Evolutionary conservation across 495 filamentous ascomycete genomes (phyloP), one percentile per base, ranked within the genome.

Genomic region (Halenospora varia): DNA sequence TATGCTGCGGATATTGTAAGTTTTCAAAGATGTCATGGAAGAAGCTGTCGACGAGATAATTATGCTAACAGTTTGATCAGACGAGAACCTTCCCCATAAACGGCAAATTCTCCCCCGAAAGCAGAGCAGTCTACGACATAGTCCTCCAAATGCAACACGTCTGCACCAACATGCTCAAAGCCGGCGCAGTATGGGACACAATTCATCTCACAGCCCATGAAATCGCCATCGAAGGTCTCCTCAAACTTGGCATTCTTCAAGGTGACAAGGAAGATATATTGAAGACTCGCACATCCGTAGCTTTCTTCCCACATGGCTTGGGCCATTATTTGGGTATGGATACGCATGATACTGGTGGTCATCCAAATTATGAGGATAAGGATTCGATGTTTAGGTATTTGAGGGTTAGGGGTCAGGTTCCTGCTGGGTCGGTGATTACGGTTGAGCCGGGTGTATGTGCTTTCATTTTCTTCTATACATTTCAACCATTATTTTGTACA

Each of bases 311-410:
- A 3, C 92, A 97, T 67, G 92, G 92, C 4, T 76, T 97, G 3
- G 92, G 92, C 0, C 65, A 97, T 68, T 93, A 95, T 63, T 76
- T 97, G 9, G 92, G 92, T 49, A 89, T 97, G 88, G 92, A 97
- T 70, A 96, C 90, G 6, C 92, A 97, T 72, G 92, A 97, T 66
- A 88, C 86, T 1, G 92, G 92, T 56, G 92, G 91, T 18, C 83
- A 94, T 68, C 80, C 91, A 1, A 88, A 96, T 68, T 96, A 96
- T 61, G 75, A 75, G 41, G 95, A 97, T 65, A 73, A 76, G 61
- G 92, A 99, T 70, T 69, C 82, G 42, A 87, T 97, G 82, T 96
- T 94, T 69, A 77, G 78, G 22, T 96, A 95, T 62, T 73, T 99
- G 42, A 79, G 94, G 48, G 86, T 96, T n/a, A 73, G 94, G 44